Conservation (phyloP, 2,329 filamentous ascomycete genomes). For the Monilinia aucupariae region DNA sequence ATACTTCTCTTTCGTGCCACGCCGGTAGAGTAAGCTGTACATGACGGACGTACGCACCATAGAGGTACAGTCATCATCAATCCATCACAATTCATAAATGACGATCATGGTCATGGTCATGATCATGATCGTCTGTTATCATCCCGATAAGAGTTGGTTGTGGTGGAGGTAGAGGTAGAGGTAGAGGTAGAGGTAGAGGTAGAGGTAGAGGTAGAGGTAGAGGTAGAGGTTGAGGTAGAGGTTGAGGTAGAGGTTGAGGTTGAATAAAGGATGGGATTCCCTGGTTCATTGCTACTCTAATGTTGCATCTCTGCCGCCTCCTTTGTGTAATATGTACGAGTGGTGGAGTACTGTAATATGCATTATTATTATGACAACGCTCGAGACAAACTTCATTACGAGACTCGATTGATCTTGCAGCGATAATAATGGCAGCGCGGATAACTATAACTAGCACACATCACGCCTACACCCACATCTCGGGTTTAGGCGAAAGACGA, state of each 20-base stretch:
- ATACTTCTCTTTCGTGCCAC: neutral
- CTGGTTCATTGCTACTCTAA: neutral
- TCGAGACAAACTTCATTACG: no score
- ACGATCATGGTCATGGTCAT: conserved; percentile 6
- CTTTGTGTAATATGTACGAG: neutral
- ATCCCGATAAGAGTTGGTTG: conserved; percentile 6
- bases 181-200: no score
- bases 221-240: no score
- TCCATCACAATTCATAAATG: no score
- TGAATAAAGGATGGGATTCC: neutral
- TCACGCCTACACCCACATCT: conserved; percentile 4
- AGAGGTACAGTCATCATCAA: no score
- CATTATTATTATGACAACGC: no score
- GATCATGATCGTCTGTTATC: neutral
- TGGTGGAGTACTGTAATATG: no score
- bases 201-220: no score
- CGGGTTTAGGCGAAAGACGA: conserved; percentile 17
- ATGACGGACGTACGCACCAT: conserved; percentile 5
- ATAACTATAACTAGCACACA: neutral
- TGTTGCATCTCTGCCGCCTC: conserved; percentile 7
- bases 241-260: neutral
- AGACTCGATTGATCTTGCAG: neutral
- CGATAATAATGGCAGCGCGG: no score
- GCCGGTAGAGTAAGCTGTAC: conserved; percentile 3
- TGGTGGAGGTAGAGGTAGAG: no score